Conservation (phyloP, 176 grass and related monocot species). For the Luzula sylvatica region DNA sequence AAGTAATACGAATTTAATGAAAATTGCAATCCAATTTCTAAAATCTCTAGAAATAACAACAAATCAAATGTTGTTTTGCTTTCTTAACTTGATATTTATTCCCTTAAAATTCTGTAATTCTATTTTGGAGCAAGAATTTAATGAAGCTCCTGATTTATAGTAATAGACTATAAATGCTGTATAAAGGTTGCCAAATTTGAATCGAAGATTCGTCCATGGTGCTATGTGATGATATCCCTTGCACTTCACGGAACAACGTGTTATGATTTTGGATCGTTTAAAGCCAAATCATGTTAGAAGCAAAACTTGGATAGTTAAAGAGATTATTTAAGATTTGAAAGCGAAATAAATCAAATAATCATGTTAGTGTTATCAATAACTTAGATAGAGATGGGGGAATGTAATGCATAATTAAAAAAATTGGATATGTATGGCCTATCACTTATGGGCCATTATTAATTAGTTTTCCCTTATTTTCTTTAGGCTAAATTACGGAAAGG, state of each 20-base stretch:
- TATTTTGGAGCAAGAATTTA: no score
- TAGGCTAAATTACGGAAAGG: no score
- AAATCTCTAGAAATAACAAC: neutral
- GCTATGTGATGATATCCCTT: neutral
- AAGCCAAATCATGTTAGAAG: neutral
- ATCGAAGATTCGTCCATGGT: neutral
- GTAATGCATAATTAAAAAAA: neutral
- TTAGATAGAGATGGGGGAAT: neutral
- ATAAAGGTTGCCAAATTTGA: neutral
- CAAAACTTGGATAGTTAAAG: no score
- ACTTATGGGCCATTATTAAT: no score
- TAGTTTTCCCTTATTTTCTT: no score
- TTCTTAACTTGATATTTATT: no score
- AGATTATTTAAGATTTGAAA: conserved; percentile 13
- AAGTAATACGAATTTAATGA: no score
- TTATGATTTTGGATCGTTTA: conserved; percentile 9
- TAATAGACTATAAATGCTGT: neutral
- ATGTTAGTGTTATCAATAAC: neutral
- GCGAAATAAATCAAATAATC: neutral
- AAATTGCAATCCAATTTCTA: neutral
- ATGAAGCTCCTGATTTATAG: no score
- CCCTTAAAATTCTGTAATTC: no score
- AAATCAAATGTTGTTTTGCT: no score
- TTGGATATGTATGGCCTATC: no score
- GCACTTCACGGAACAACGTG: neutral